Conservation (phyloP, 2,329 filamentous ascomycete species). For the Leptographium wingfieldii region DNA sequence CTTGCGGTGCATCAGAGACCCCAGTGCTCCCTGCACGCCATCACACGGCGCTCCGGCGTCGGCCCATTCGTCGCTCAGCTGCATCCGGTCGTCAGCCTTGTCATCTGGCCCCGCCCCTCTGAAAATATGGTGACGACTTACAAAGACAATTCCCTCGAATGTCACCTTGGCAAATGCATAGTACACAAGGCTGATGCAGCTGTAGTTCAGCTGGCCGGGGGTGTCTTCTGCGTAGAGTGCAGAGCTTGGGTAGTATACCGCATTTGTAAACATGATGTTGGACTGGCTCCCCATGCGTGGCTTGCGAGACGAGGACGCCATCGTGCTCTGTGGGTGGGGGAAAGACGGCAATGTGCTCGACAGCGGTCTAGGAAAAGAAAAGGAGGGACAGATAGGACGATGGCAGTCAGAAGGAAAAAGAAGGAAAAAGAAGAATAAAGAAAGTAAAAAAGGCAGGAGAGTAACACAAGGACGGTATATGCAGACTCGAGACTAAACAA, state of each 20-base stretch:
- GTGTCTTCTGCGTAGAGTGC: constrained; percentile 61
- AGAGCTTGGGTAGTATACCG: constrained; percentile 75
- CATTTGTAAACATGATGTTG: constrained; percentile 53
- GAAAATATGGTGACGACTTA: constrained; percentile 28
- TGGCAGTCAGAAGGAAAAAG: neutral
- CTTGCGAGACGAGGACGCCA: constrained; percentile 29
- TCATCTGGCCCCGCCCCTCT: neutral
- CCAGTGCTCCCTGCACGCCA: constrained; percentile 56
- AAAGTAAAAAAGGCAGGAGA: neutral
- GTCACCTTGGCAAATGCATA: constrained; percentile 71
- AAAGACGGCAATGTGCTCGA: neutral
- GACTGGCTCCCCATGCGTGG: constrained; percentile 32
- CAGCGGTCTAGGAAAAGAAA: neutral
- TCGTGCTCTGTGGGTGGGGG: constrained; percentile 10
- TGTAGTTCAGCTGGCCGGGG: constrained; percentile 60
- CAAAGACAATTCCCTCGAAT: constrained; percentile 61
- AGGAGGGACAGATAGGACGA: neutral
- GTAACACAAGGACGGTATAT: neutral
- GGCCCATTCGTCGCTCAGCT: constrained; percentile 72
- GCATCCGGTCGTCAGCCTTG: neutral
- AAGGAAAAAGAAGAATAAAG: neutral
- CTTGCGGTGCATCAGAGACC: constrained; percentile 62
- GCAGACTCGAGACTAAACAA: neutral
- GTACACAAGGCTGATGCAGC: constrained; percentile 68
- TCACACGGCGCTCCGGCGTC: constrained; percentile 62